Conservation (phyloP, 78 protist genomes). For the Dictyostelium purpureum region DNA sequence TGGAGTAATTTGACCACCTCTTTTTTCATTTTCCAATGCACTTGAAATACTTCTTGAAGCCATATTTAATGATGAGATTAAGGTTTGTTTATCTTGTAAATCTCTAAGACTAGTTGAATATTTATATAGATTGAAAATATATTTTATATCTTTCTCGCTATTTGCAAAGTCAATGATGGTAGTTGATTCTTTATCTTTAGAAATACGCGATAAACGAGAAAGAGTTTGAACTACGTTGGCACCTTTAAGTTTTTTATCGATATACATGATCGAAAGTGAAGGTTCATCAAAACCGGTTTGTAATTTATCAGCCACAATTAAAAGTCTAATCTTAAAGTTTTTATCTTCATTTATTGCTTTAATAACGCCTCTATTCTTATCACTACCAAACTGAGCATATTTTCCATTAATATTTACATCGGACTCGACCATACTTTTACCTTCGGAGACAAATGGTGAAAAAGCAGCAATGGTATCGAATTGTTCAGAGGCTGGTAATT, state of each 20-base stretch:
- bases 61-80: neutral
- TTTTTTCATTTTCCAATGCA: neutral
- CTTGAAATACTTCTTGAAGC: neutral
- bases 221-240: conserved; percentile 72
- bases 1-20: neutral
- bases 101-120: conserved; percentile 30
- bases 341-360: conserved; percentile 46
- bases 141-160: conserved; percentile 6
- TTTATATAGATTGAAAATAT: conserved; percentile 9
- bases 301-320: conserved; percentile 73
- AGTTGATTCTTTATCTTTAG: conserved; percentile 29
- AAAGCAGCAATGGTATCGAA: conserved; percentile 71
- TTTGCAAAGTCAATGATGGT: conserved; percentile 46
- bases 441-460: conserved; percentile 23
- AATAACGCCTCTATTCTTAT: conserved; percentile 58
- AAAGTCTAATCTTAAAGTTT: conserved; percentile 22
- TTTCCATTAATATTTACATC: conserved; percentile 65
- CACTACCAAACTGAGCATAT: conserved; percentile 55
- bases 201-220: conserved; percentile 60
- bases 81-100: conserved; percentile 6
- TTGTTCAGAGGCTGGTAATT: conserved; percentile 16
- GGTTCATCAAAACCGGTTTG: conserved; percentile 84
- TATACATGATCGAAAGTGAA: conserved; percentile 54
- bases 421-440: conserved; percentile 39
- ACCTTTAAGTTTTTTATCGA: conserved; percentile 72